Evolutionary conservation across 768 basidiomycete species (phyloP).

Genomic region (Sistotremastrum suecicum): DNA sequence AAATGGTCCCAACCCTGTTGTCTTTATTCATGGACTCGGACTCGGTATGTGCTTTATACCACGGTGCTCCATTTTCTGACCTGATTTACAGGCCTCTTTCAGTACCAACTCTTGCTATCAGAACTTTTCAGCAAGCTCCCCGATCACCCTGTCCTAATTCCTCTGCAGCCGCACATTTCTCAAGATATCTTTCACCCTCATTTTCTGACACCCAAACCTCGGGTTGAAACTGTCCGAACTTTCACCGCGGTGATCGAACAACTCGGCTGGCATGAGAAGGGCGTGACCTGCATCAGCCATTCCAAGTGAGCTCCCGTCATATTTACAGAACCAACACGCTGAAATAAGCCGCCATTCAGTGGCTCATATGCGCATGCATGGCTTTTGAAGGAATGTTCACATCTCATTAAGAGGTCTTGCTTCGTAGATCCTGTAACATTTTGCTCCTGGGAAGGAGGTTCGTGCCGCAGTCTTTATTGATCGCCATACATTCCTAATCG

Average conservation of each 20-base stretch:
- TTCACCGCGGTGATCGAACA: conserved; percentile 42
- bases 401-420: conserved; percentile 59
- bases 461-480: conserved; percentile 12
- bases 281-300: conserved; percentile 73
- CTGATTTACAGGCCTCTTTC: conserved; percentile 23
- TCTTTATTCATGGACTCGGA: conserved; percentile 84
- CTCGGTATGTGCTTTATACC: conserved; percentile 29
- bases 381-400: conserved; percentile 69
- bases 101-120: conserved; percentile 49
- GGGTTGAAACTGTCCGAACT: conserved; percentile 39
- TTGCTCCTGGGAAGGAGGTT: conserved; percentile 90
- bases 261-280: conserved; percentile 47
- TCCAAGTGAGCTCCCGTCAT: conserved; percentile 49
- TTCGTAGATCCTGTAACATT: conserved; percentile 88
- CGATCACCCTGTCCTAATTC: conserved; percentile 63
- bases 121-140: conserved; percentile 41
- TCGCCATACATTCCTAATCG: not conserved
- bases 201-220: conserved; percentile 59
- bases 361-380: conserved; percentile 80
- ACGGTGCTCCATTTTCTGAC: too few species aligned
- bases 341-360: conserved; percentile 19
- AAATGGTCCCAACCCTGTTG: conserved; percentile 49
- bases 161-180: conserved; percentile 75
- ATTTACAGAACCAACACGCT: not conserved
- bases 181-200: conserved; percentile 69